Base-by-base conservation (phyloP, 352 stramenopile species). In the Lagenidium sp. region DNA sequence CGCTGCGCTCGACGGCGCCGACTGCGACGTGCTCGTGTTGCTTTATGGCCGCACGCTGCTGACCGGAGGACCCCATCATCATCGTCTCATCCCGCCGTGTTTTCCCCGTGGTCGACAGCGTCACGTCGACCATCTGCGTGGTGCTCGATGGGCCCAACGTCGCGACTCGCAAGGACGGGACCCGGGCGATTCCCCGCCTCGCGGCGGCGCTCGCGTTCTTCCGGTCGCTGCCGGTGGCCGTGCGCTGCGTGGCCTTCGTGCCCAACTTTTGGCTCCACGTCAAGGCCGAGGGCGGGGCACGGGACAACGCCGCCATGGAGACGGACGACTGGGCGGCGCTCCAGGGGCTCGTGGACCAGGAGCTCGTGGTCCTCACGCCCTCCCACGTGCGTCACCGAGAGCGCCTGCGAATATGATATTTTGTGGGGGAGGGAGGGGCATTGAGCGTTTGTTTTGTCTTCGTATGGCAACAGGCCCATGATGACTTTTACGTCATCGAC, bases 401-500 rank as follows among this genome's bases (percentile, higher is more conserved):
- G 3, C 4, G 13, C 16, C n/a, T 41, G 4, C 20, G 11, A 36
- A 8, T 36, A 11, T 34, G 5, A 48, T 3, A 4, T 34, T 30
- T n/a, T 47, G 18, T 46, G 11, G 22, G 34, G 13, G 32, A 13
- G n/a, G n/a, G n/a, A n/a, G n/a, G 25, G 24, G 19, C 29, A 23
- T 6, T 47, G 25, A 40, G 7, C 11, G 29, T 26, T n/a, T 38
- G 24, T 28, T 18, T 38, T 18, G 15, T 8, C 15, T 16, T 39
- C 6, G 26, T 13, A 19, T 21, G 30, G 34, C 1, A 16, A n/a
- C 43, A 88, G 58, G 74, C 76, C 7, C 76, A 96, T 48, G 85
- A 96, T 38, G 85, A 96, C 55, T 94, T 75, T 28, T 96, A 95
- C 48, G 84, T 93, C 43, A 95, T 96, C 53, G 80, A 90, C 53